Evolutionary conservation across 2,329 filamentous ascomycete species (phyloP).

Genomic region (Botrytis tulipae): DNA sequence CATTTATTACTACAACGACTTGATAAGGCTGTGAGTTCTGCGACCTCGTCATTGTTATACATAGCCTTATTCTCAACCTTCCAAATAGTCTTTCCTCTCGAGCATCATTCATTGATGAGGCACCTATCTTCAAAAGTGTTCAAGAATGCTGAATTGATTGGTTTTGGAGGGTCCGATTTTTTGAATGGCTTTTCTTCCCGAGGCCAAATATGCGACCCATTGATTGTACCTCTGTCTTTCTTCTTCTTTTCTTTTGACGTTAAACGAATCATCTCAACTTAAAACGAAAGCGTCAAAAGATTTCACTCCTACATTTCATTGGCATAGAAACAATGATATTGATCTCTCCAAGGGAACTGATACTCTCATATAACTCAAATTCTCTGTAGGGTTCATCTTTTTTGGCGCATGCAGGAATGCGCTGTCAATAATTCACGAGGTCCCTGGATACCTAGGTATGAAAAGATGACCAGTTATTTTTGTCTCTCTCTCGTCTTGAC

Average conservation of each 20-base stretch:
- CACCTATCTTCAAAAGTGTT: not conserved
- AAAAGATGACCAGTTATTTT: constrained; percentile 23
- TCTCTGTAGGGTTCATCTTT: constrained; percentile 25
- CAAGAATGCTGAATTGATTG: constrained; percentile 13
- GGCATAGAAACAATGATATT: constrained; percentile 11
- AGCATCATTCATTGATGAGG: not conserved
- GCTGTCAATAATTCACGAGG: constrained; percentile 34
- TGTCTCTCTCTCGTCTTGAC: constrained; percentile 14
- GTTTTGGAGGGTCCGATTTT: not conserved
- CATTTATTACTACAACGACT: constrained; percentile 23
- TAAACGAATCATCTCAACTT: constrained; percentile 12
- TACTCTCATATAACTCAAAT: constrained; percentile 24
- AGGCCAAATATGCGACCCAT: constrained; percentile 19
- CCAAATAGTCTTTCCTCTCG: not conserved
- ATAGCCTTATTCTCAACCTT: constrained; percentile 24
- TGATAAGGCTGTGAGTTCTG: constrained; percentile 29
- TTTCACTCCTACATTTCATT: not conserved
- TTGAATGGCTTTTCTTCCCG: constrained; percentile 9
- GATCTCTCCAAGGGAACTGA: constrained; percentile 15
- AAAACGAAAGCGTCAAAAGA: constrained; percentile 1
- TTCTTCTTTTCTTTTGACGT: constrained; percentile 15
- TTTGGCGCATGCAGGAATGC: constrained; percentile 32
- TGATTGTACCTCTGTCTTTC: constrained; percentile 10
- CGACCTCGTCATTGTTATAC: constrained; percentile 13
- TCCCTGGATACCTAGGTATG: constrained; percentile 17